A percentile compares a stretch with the other conserved stretches of the same genome.
phyloP scores from a whole-genome alignment of 257 asterid genomes.

The Solanum peruvianum region DNA sequence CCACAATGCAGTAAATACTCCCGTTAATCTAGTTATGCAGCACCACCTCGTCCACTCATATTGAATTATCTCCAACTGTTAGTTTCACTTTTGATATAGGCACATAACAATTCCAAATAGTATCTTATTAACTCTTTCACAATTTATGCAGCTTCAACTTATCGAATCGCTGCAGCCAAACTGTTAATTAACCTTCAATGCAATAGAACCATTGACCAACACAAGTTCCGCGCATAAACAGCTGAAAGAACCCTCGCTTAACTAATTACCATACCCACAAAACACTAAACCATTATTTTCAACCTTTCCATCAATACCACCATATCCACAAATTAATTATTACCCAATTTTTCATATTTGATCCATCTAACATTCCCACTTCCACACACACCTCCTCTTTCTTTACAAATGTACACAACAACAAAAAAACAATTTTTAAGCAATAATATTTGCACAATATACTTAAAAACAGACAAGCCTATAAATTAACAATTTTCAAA shows the following conservation, averaged over 20 bases:
- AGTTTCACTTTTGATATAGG: background rate
- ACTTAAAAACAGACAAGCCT: background rate
- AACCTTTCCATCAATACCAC: background rate
- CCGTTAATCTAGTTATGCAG: background rate
- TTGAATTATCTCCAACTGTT: background rate
- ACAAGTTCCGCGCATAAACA: background rate
- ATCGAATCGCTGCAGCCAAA: background rate
- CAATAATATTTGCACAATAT: background rate
- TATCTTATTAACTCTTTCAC: background rate
- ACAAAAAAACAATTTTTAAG: background rate
- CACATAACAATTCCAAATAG: background rate
- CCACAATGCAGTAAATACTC: background rate
- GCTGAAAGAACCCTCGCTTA: background rate
- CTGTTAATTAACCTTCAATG: background rate
- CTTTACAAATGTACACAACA: background rate
- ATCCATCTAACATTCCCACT: background rate
- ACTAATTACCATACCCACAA: background rate
- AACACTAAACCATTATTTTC: background rate
- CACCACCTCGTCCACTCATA: background rate
- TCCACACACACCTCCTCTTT: background rate
- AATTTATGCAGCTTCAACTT: background rate
- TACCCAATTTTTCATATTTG: background rate
- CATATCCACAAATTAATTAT: background rate
- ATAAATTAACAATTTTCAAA: background rate
- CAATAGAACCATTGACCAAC: background rate